These are phyloP conservation scores for Phlyctochytrium arcticum DNA, from an alignment of 192 early-diverging fungal species.

Conservation along the genomic window DNA sequence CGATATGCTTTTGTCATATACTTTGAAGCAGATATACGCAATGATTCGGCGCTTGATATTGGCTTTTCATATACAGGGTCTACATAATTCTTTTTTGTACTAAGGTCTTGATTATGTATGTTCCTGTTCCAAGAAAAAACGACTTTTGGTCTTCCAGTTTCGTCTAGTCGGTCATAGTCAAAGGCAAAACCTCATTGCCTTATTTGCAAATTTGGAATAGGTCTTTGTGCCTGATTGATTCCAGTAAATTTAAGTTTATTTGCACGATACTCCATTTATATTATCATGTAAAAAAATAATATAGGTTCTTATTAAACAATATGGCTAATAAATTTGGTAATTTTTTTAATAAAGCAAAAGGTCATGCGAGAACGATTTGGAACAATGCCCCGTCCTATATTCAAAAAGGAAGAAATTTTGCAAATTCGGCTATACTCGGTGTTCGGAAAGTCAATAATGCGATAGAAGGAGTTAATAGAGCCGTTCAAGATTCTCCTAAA, in stretches of 20 bases:
- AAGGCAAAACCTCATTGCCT: background rate
- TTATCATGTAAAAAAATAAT: background rate
- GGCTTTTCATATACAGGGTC: background rate
- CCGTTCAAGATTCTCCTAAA: background rate
- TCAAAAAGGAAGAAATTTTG: background rate
- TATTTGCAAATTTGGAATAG: conserved; percentile 5
- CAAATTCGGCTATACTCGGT: background rate
- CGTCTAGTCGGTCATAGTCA: conserved; percentile 6
- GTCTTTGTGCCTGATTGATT: no score
- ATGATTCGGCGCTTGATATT: background rate
- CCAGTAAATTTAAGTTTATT: background rate
- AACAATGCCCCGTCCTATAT: background rate
- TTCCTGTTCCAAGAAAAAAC: conserved; percentile 7
- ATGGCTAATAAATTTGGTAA: background rate
- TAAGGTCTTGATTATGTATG: conserved; percentile 6
- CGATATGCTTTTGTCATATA: conserved; percentile 5
- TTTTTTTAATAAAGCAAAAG: background rate
- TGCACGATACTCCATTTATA: background rate
- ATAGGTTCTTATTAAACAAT: background rate
- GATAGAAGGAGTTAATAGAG: background rate
- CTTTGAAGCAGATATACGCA: background rate
- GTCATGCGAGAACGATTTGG: background rate
- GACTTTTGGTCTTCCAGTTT: background rate
- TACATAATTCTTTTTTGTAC: background rate
- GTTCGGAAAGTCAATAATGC: background rate